Evolutionary conservation across 2,329 filamentous ascomycete species (phyloP).

Genomic region (Trichoderma pleuroti): DNA sequence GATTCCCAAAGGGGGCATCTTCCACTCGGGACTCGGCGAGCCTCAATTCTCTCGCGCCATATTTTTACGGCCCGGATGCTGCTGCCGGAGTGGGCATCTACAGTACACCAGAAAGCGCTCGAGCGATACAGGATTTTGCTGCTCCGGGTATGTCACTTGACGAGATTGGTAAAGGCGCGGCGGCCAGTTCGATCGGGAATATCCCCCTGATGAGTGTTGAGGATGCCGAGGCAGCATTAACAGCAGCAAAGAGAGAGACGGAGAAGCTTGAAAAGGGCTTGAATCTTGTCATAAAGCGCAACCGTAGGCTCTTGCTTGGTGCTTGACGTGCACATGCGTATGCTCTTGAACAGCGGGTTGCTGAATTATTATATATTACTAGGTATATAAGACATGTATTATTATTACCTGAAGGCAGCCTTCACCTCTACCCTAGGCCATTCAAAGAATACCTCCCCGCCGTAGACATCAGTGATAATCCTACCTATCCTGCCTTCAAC

Average conservation of each 20-base stretch:
- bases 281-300: constrained; percentile 58
- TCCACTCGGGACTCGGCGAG: constrained; percentile 46
- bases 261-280: constrained; percentile 61
- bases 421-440: constrained; percentile 64
- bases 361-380: neutral
- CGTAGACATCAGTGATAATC: constrained; percentile 60
- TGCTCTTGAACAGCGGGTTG: neutral
- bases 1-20: constrained; percentile 36
- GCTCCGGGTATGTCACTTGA: constrained; percentile 28
- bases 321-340: neutral
- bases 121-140: constrained; percentile 35
- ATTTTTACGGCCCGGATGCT: constrained; percentile 50
- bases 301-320: constrained; percentile 50
- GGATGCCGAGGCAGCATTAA: constrained; percentile 57
- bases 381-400: neutral
- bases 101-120: constrained; percentile 36
- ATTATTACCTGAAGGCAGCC: constrained; percentile 49
- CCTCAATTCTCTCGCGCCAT: constrained; percentile 53
- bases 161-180: constrained; percentile 31
- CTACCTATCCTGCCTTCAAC: constrained; percentile 59
- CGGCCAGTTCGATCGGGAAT: constrained; percentile 34
- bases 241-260: constrained; percentile 54
- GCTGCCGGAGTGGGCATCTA: constrained; percentile 45
- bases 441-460: constrained; percentile 62
- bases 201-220: constrained; percentile 59